Evolutionary conservation across 2,329 filamentous ascomycete species (phyloP), one percentile per base, ranked within the genome.

Genomic region (Dactylonectria estremocensis): DNA sequence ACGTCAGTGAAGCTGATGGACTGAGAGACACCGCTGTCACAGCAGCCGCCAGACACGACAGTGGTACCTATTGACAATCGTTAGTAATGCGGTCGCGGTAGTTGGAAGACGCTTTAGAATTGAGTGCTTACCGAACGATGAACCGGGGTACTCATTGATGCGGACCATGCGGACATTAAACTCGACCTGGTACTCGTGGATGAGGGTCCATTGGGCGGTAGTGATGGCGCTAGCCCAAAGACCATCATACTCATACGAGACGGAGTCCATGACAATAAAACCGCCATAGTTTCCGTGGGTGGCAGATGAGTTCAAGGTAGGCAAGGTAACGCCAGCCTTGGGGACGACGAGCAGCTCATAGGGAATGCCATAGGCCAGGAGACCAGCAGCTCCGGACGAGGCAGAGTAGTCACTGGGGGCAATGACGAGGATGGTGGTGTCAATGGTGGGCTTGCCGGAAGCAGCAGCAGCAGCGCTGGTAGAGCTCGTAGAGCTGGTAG

Each of bases 131-230:
- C 69, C 69, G 24, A 69, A 71, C 10, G 61, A 40, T 14, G 35
- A 9, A 11, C 56, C 65, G 22, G 69, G 69, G 35, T 52, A 70
- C 28, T 71, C 69, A 7, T 71, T 71, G 22, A 71, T 67, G 55
- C 69, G 69, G 24, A 71, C 69, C 63, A 71, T 61, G 9, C 69
- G 69, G 10, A 64, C 66, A 20, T 64, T 57, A 49, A 70, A 71
- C 16, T 62, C 40, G 9, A 59, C 40, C 49, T 71, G 69, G 48
- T 71, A 71, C 6, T 58, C 60, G 13, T 62, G 64, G 54, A 71
- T 59, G 6, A 18, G 13, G n/a, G 63, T 33, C 69, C 69, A 71
- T 53, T 70, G 69, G 1, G 57, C 49, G 9, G 16, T 33, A 2
- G 69, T 70, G 3, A 71, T 56, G 20, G 68, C 69, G 3, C 68